phyloP scores from a whole-genome alignment of 75 land plant species.

The Cunninghamia lanceolata region DNA sequence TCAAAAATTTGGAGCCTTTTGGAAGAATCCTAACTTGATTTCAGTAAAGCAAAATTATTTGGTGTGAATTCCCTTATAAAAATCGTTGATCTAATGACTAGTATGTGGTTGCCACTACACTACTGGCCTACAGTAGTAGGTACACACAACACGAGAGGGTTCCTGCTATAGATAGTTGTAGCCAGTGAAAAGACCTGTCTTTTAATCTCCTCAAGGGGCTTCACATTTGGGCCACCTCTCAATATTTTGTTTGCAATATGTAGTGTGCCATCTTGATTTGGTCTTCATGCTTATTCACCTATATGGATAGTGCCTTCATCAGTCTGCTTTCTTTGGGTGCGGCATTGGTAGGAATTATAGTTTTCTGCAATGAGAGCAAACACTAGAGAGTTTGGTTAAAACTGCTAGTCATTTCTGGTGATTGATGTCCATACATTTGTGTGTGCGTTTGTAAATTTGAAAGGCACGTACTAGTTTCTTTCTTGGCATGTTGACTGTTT shows the following conservation, averaged over 20 bases:
- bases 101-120: background rate
- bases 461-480: background rate
- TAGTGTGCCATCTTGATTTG: background rate
- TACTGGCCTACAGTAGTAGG: background rate
- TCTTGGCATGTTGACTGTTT: background rate
- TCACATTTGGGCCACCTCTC: background rate
- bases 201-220: background rate
- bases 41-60: background rate
- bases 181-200: background rate
- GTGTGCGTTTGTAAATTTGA: background rate
- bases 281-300: background rate
- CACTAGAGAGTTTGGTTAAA: background rate
- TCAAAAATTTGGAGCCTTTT: background rate
- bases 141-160: background rate
- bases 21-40: background rate
- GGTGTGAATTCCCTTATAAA: background rate
- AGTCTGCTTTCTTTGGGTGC: background rate
- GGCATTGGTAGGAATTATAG: background rate
- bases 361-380: background rate
- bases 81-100: background rate
- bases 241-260: background rate
- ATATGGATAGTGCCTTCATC: background rate
- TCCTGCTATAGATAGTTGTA: background rate
- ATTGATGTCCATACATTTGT: background rate
- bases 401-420: background rate